These are phyloP conservation scores for Zea mays DNA, from an alignment of 176 grass and related monocot genomes.

Conservation along the genomic window Zm-B73-REFERENCE-NAM-5.0 NC_050097.1:9335001-9335500, in stretches of 20 bases:
- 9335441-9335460: slow-evolving; percentile 5
- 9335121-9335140: too few species aligned
- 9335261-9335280: slow-evolving; percentile 7
- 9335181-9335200: too few species aligned
- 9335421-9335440: background rate
- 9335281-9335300: slow-evolving; percentile 15
- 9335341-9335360: slow-evolving; percentile 28
- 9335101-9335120: too few species aligned
- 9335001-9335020: too few species aligned
- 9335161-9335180: too few species aligned
- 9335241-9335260: background rate
- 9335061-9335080: too few species aligned
- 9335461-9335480: background rate
- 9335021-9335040: too few species aligned
- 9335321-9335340: background rate
- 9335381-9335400: slow-evolving; percentile 22
- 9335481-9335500: slow-evolving; percentile 23
- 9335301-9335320: slow-evolving; percentile 11
- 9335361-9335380: slow-evolving; percentile 36
- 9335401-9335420: slow-evolving; percentile 33
- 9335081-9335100: too few species aligned
- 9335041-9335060: too few species aligned
- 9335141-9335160: too few species aligned
- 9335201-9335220: too few species aligned
- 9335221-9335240: background rate